Base-by-base conservation (phyloP, 2,329 filamentous ascomycete genomes). In the Arachnomyces sp. region DNA sequence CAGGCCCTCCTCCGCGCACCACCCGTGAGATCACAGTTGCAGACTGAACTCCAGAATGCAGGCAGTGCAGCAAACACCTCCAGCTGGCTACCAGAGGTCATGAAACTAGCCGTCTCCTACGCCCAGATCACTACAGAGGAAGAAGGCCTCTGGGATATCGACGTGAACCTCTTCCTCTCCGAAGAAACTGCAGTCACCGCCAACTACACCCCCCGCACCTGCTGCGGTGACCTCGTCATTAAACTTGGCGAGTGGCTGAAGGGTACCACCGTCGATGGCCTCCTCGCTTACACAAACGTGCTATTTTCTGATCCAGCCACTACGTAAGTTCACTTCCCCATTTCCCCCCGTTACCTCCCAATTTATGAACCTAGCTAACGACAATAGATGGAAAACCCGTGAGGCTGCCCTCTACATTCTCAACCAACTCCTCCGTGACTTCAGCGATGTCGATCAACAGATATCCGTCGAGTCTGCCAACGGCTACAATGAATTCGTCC, bases 121-220 rank as follows among this genome's bases (percentile, higher is more conserved):
- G 82, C 88, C 9, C 86, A 90, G 49, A 93, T 98, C 52, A 89
- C 84, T 2, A 81, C 79, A 18, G 92, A 98, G 60, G 92, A 96
- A 57, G 87, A 95, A 64, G 87, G 85, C 6, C 67, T 98, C 7
- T 98, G 92, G 92, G 87, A 95, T 52, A 87, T 95, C 47, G 92
- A 98, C 61, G 84, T 93, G 50, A 96, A 94, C 43, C 76, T 98
- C 2, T 98, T 93, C 63, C 73, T 98, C 34, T 90, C 88, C 1
- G 92, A 98, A 63, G 90, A 96, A 65, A 90, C 87, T 2, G 90
- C 88, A 2, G 84, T 95, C 13, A 94, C 88, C 9, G 85, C 89
- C 25, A 96, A 96, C 61, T 98, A 96, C 65, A 95, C 92, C 0
- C 85, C 92, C 11, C 80, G 92, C 50, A 94, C 87, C 13, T 92